These are phyloP conservation scores for Starmerella vaccinii DNA, from an alignment of 805 yeast species.

Conservation along the genomic window DNA sequence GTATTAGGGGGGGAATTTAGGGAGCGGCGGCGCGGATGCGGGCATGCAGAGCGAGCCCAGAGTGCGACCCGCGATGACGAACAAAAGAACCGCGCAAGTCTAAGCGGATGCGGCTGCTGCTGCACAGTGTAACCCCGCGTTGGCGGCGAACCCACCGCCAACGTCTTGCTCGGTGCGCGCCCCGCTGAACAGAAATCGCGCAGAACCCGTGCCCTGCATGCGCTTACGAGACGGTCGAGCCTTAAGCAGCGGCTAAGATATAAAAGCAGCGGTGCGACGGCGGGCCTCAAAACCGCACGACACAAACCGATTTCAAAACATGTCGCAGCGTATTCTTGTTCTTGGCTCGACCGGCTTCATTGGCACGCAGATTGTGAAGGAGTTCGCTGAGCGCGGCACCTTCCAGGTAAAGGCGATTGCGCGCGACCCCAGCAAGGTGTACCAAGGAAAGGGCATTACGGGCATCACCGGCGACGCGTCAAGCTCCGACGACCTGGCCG, in stretches of 20 bases:
- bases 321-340: conserved; percentile 16
- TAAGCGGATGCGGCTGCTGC: too few species aligned
- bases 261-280: not conserved
- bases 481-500: conserved; percentile 7
- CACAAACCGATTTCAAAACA: not conserved
- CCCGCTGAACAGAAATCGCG: too few species aligned
- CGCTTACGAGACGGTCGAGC: not conserved
- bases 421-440: conserved; percentile 12
- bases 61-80: too few species aligned
- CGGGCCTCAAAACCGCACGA: too few species aligned
- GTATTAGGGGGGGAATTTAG: too few species aligned
- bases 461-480: conserved; percentile 15
- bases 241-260: not conserved
- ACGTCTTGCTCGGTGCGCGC: too few species aligned
- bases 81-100: too few species aligned
- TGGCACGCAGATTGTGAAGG: conserved; percentile 30
- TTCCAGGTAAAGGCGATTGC: conserved; percentile 13
- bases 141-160: too few species aligned
- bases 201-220: too few species aligned
- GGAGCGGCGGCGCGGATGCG: too few species aligned
- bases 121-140: too few species aligned
- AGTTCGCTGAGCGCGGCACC: conserved; percentile 13
- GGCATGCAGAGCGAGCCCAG: too few species aligned
- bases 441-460: conserved; percentile 4
- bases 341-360: conserved; percentile 24